Evolutionary conservation across 164 flowering plant genomes (phyloP), one percentile per base, ranked within the genome.

Genomic region (Akebia trifoliata): DNA sequence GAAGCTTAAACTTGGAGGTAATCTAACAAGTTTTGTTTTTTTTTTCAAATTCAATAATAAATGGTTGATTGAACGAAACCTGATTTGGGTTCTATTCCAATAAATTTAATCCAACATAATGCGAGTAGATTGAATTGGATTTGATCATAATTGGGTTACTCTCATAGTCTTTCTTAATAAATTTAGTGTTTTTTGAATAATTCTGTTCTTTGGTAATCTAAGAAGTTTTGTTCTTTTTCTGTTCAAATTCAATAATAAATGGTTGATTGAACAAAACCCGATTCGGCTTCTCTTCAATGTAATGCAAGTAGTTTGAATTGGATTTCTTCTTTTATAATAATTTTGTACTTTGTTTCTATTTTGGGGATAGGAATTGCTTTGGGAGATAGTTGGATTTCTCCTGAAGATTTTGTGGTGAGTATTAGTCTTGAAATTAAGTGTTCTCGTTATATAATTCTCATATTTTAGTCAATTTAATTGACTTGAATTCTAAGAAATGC

Each of bases 341-440:
- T 40, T 40, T 4, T 43, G 30, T 52, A 17, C n/a, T 22, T 50
- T 54, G 3, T 17, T 51, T 51, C 15, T 26, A 32, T 43, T 59
- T 4, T 38, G 3, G 42, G 4, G 57, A 42, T 44, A 91, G 98
- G 98, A 45, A 70, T 92, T 68, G 95, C 75, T 36, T 66, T 92
- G 66, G 98, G 98, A 50, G 86, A 92, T 60, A 83, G 83, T 64
- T 92, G 98, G 98, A 92, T 92, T 58, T 92, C 98, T 36, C 98
- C 98, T 2, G 95, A 85, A 73, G 98, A 92, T 80, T 92, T 76
- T 72, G 95, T 82, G 83, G 98, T 87, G 22, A 54, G 76, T 69
- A 39, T 14, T 30, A 24, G 32, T 42, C 14, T 61, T 43, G 40
- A 9, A 36, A 54, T 4, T 28, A 38, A 15, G 22, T 8, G 6